Evolutionary conservation across 2,329 filamentous ascomycete genomes (phyloP), one percentile per base, ranked within the genome.

Genomic region (Lachnellula hyalina): DNA sequence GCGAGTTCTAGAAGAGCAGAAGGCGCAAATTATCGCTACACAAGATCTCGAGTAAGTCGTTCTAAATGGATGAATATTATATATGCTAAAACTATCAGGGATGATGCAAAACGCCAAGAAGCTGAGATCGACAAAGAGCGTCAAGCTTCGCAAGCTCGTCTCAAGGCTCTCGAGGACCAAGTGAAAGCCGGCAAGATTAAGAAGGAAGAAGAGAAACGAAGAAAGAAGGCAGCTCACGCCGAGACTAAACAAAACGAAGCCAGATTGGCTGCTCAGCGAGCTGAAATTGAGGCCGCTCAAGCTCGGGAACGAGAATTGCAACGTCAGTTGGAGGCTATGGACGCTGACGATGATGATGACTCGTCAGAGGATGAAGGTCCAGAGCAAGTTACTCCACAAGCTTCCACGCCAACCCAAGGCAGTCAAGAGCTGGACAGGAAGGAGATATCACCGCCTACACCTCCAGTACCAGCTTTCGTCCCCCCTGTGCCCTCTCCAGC

Each of bases 121-220:
- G 84, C 88, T 28, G 91, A 95, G 57, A 80, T 96, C 53, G 84
- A 82, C 34, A 84, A 81, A 62, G 91, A 96, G 72, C 87, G 87
- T 52, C 83, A 91, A 65, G 90, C 88, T 51, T 85, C 92, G 41
- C 84, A 88, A 64, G 88, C 89, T 59, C 90, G 92, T 49, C 80
- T 97, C 23, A 90, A 85, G 69, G 91, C 90, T 15, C 82, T 99
- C 8, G 92, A 99, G 72, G 91, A 97, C 70, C 91, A 96, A 72
- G 91, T 97, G 51, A 86, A 86, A 60, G 89, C 92, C 68, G 90
- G 92, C 66, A 99, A 97, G 75, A 75, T 97, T 51, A 93, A 90
- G 78, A 97, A 96, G 73, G 89, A 95, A 63, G 94, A 99, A 71
- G 94, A 96, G 74, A 96, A 96, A 77, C 89, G 86, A 60, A 87